These are phyloP conservation scores for Westerdykella sp. DNA, from an alignment of 2,329 filamentous ascomycete genomes.

Conservation along the genomic window DNA sequence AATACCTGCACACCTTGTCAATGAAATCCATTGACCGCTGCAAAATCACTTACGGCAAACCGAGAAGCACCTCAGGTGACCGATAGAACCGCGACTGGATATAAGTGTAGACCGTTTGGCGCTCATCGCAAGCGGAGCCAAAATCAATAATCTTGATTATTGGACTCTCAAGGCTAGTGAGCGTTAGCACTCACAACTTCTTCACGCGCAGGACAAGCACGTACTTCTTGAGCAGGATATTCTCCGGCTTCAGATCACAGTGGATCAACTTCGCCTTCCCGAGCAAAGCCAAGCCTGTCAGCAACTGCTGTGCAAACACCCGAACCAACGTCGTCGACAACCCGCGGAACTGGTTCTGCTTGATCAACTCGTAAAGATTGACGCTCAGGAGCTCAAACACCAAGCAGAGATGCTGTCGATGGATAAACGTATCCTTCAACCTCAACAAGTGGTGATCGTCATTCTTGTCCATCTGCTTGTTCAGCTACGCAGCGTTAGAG, in stretches of 20 bases:
- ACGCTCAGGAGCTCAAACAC: conserved; percentile 96
- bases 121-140: conserved; percentile 94
- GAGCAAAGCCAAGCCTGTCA: conserved; percentile 84
- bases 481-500: conserved; percentile 57
- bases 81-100: conserved; percentile 98
- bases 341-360: conserved; percentile 98
- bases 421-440: conserved; percentile 96
- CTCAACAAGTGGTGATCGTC: conserved; percentile 94
- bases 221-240: conserved; percentile 91
- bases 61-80: conserved; percentile 92
- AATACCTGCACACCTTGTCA: conserved; percentile 57
- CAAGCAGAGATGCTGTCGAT: conserved; percentile 90
- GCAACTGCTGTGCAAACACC: conserved; percentile 92
- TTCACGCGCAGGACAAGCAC: conserved; percentile 17
- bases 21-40: background rate
- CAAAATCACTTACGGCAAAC: conserved; percentile 58
- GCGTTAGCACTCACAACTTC: conserved; percentile 1
- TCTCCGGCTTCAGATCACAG: conserved; percentile 96
- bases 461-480: conserved; percentile 98
- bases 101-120: conserved; percentile 98
- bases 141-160: conserved; percentile 99
- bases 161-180: conserved; percentile 73
- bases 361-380: conserved; percentile 97
- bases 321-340: conserved; percentile 93
- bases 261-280: conserved; percentile 97